phyloP scores from a whole-genome alignment of 2,329 filamentous ascomycete genomes.

The Botrytis sinoallii region DNA sequence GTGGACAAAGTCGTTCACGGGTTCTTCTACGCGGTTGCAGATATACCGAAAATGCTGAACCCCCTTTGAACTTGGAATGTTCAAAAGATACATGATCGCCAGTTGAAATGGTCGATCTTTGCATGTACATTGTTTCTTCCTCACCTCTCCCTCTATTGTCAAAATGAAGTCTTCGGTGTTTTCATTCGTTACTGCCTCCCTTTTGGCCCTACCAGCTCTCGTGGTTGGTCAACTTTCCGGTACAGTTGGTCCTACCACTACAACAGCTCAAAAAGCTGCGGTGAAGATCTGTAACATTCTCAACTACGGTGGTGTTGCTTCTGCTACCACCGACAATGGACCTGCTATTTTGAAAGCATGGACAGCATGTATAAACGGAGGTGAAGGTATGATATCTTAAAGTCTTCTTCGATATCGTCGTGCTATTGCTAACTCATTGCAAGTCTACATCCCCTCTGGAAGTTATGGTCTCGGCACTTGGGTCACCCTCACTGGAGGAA shows the following conservation, averaged over 20 bases:
- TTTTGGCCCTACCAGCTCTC: slow-evolving; percentile 19
- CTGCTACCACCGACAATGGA: slow-evolving; percentile 46
- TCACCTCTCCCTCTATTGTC: neutral
- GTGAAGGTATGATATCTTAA: slow-evolving; percentile 31
- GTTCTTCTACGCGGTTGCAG: neutral
- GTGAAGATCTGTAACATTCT: slow-evolving; percentile 45
- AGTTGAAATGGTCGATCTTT: neutral
- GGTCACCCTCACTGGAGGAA: slow-evolving; percentile 48
- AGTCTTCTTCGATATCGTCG: neutral
- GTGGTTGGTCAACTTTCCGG: slow-evolving; percentile 28
- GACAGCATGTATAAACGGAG: slow-evolving; percentile 44
- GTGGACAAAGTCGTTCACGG: neutral
- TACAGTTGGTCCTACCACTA: slow-evolving; percentile 32
- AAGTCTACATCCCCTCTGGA: slow-evolving; percentile 35
- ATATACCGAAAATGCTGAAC: neutral
- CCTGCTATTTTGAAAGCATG: slow-evolving; percentile 44
- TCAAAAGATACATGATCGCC: neutral
- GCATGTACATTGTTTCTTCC: neutral
- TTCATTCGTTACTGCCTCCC: slow-evolving; percentile 13
- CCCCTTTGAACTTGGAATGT: neutral
- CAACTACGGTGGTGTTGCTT: slow-evolving; percentile 46
- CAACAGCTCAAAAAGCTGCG: slow-evolving; percentile 28
- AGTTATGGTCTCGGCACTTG: slow-evolving; percentile 50
- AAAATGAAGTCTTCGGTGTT: slow-evolving; percentile 24
- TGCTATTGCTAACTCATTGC: neutral